phyloP scores from a whole-genome alignment of 2,329 filamentous ascomycete genomes.

The Paracoccidioides lutzii region DNA sequence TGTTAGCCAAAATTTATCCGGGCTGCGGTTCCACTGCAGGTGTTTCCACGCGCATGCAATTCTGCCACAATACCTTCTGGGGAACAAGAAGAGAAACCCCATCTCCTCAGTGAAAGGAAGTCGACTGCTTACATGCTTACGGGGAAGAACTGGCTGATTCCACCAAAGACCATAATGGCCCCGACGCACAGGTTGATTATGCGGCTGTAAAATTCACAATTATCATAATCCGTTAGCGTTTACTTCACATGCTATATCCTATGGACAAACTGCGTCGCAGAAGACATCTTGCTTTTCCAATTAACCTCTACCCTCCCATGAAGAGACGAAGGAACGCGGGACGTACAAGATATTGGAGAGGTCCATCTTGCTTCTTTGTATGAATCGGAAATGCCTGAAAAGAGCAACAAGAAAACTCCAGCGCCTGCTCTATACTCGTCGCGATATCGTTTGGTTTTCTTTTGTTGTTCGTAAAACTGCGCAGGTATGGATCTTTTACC shows the following conservation, averaged over 20 bases:
- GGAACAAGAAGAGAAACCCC: too few species aligned
- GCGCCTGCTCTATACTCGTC: not conserved
- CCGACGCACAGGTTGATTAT: slow-evolving; percentile 86
- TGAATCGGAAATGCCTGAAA: not conserved
- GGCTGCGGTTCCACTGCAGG: not conserved
- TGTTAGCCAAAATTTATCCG: not conserved
- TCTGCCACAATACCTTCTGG: too few species aligned
- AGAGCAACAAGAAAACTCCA: not conserved
- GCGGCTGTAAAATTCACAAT: slow-evolving; percentile 47
- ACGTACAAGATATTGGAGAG: slow-evolving; percentile 12
- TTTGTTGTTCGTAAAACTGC: not conserved
- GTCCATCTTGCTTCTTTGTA: slow-evolving; percentile 6
- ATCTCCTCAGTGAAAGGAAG: slow-evolving; percentile 5
- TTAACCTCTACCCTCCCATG: not conserved
- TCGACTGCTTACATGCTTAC: slow-evolving; percentile 18
- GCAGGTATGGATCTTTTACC: not conserved
- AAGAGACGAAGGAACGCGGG: not conserved
- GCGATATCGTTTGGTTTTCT: not conserved
- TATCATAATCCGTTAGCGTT: slow-evolving; percentile 16
- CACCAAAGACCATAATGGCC: slow-evolving; percentile 76
- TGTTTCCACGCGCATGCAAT: too few species aligned
- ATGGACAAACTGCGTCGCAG: too few species aligned
- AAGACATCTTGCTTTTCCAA: too few species aligned
- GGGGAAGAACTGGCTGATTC: slow-evolving; percentile 41
- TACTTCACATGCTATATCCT: too few species aligned